Conservation (phyloP, 306 rosid species). For the Luffa aegyptiaca region DNA sequence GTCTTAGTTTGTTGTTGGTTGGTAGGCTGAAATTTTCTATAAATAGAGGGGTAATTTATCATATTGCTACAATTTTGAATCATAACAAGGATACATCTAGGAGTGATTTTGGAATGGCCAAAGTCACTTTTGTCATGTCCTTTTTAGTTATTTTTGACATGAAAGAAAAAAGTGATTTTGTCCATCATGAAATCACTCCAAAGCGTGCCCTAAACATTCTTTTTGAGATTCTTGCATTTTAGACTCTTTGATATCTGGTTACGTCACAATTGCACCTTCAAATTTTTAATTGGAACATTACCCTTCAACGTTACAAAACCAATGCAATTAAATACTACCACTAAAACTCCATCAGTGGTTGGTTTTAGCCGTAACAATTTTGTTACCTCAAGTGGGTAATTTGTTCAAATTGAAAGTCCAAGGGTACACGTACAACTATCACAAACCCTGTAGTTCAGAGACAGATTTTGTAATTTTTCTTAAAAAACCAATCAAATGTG, state of each 20-base stretch:
- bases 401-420: neutral
- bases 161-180: too few species aligned
- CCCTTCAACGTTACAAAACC: neutral
- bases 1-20: neutral
- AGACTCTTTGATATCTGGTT: neutral
- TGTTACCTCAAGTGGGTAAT: neutral
- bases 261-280: neutral
- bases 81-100: neutral
- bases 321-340: neutral
- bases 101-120: too few species aligned
- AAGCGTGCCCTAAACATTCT: too few species aligned
- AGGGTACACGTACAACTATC: too few species aligned
- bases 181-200: too few species aligned
- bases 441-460: neutral
- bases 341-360: neutral
- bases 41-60: neutral
- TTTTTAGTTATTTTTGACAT: too few species aligned
- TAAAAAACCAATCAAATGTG: neutral
- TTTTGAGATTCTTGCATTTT: too few species aligned
- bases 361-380: neutral
- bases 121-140: too few species aligned
- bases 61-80: neutral
- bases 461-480: neutral
- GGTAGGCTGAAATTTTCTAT: neutral
- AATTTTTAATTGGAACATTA: too few species aligned